These are phyloP conservation scores for Paramecium tetraurelia DNA, from an alignment of 73 alveolate species.

Conservation along the genomic window DNA sequence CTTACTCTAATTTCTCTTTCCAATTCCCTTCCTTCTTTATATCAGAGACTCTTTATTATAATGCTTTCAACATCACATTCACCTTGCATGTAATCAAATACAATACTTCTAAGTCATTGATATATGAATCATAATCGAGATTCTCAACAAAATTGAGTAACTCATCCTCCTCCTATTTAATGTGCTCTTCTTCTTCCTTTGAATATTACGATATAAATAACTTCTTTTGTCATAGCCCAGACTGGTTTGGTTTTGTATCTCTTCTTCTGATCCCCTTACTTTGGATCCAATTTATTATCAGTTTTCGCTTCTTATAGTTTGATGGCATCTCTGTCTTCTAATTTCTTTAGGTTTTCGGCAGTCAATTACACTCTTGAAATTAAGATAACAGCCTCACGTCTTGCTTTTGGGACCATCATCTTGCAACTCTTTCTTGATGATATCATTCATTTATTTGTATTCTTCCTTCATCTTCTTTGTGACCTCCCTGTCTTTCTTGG, in stretches of 20 bases:
- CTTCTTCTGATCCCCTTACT: not conserved
- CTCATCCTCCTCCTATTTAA: conserved; percentile 80
- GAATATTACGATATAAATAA: not conserved
- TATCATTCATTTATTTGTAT: conserved; percentile 50
- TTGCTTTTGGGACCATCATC: conserved; percentile 27
- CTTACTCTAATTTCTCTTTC: conserved; percentile 70
- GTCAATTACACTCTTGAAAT: conserved; percentile 64
- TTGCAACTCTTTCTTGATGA: conserved; percentile 35
- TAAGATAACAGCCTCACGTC: not conserved
- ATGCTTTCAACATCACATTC: conserved; percentile 75
- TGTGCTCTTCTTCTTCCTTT: conserved; percentile 69
- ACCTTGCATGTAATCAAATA: not conserved
- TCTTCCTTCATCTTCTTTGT: conserved; percentile 66
- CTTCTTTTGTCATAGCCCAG: conserved; percentile 85
- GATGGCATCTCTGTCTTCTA: conserved; percentile 29
- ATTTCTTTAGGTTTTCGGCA: conserved; percentile 74
- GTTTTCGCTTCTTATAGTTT: not conserved
- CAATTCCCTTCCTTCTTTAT: conserved; percentile 81
- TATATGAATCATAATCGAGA: conserved; percentile 84
- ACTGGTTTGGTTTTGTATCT: conserved; percentile 73
- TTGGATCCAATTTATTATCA: not conserved
- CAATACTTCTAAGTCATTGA: conserved; percentile 87
- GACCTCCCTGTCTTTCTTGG: conserved; percentile 60
- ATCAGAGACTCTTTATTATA: conserved; percentile 78
- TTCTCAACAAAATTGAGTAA: conserved; percentile 82